Conservation (phyloP, 2,329 filamentous ascomycete species). For the Xylariomycetidae sp. region DNA sequence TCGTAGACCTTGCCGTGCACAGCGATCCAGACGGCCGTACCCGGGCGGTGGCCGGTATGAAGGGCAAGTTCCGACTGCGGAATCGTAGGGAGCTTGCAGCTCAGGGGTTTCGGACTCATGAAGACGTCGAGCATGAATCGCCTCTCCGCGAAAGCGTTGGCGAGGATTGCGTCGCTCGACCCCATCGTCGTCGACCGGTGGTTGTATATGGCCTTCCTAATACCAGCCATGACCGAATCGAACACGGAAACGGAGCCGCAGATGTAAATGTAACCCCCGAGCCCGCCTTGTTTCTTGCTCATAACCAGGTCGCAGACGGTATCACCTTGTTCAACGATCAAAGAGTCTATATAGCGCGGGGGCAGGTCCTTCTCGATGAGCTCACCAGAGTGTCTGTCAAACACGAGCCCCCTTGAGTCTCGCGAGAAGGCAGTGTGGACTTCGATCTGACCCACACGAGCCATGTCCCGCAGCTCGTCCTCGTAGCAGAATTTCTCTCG, state of each 20-base stretch:
- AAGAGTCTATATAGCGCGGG: conserved; percentile 47
- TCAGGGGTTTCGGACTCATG: conserved; percentile 49
- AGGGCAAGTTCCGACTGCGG: conserved; percentile 43
- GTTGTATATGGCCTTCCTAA: conserved; percentile 51
- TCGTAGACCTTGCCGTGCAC: conserved; percentile 51
- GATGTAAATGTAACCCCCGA: conserved; percentile 44
- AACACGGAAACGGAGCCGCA: conserved; percentile 45
- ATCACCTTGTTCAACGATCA: conserved; percentile 47
- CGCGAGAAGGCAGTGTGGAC: conserved; percentile 50
- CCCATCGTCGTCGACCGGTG: conserved; percentile 48
- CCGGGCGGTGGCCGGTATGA: conserved; percentile 46
- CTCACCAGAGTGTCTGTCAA: conserved; percentile 35
- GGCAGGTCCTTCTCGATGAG: conserved; percentile 45
- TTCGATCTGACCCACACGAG: conserved; percentile 45
- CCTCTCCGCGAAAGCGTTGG: conserved; percentile 49
- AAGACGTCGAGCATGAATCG: conserved; percentile 55
- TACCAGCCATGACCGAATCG: conserved; percentile 51
- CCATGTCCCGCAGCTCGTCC: conserved; percentile 40
- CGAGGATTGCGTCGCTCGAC: conserved; percentile 44
- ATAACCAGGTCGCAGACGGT: conserved; percentile 50
- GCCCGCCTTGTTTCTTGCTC: conserved; percentile 50
- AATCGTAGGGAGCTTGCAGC: conserved; percentile 46
- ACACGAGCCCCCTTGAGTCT: conserved; percentile 41
- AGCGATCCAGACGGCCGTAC: conserved; percentile 44
- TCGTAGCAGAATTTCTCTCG: conserved; percentile 49